Evolutionary conservation across 208 protist species (phyloP).

Genomic region (Crithidia expoeki): DNA sequence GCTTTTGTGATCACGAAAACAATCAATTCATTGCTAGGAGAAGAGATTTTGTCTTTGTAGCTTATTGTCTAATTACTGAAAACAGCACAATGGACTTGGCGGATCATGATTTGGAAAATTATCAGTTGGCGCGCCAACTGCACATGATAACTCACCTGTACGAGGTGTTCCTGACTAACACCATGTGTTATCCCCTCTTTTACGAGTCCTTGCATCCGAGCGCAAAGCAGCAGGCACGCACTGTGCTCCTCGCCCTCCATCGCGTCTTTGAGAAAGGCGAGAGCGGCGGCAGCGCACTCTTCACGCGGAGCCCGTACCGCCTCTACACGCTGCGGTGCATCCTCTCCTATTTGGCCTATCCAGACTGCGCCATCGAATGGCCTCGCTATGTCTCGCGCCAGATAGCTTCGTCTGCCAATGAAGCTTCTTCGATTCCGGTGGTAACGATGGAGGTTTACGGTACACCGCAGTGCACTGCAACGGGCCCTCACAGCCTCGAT

Average conservation of each 20-base stretch:
- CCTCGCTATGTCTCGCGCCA: constrained; percentile 5
- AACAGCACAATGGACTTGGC: constrained; percentile 28
- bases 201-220: constrained; percentile 56
- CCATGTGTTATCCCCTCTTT: constrained; percentile 66
- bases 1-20: too few relatives aligned
- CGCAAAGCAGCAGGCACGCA: constrained; percentile 38
- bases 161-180: constrained; percentile 54
- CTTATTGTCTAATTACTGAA: too few relatives aligned
- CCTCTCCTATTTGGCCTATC: constrained; percentile 67
- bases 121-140: constrained; percentile 75
- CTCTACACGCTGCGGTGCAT: constrained; percentile 33
- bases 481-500: constrained; percentile 1
- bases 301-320: constrained; percentile 22
- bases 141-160: constrained; percentile 65
- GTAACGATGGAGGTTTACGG: background rate
- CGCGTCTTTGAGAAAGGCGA: constrained; percentile 32
- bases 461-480: background rate
- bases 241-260: constrained; percentile 52
- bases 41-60: too few relatives aligned
- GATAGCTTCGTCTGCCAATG: background rate
- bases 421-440: background rate
- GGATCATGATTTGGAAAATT: constrained; percentile 50
- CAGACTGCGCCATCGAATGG: constrained; percentile 15
- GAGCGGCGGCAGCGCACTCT: background rate
- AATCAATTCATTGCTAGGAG: too few relatives aligned